Percentiles rank a stretch among this genome's conserved stretches.
phyloP scores from a whole-genome alignment of 2,329 filamentous ascomycete species.

The Colletotrichum magnum region DNA sequence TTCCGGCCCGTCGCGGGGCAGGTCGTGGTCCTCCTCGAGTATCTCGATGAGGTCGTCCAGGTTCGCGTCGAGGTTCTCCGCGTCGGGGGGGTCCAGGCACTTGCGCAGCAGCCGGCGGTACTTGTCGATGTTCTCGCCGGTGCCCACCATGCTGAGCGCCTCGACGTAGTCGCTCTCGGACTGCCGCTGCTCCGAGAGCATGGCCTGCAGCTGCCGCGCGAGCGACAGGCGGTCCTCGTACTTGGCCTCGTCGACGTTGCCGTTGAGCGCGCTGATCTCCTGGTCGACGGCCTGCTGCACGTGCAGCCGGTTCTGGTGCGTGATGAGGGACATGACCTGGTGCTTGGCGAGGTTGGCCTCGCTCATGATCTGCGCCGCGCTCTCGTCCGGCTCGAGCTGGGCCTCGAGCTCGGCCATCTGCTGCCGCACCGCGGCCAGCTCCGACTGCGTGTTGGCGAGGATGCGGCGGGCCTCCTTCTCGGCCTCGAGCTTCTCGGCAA shows the following conservation, averaged over 20 bases:
- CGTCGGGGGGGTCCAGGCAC: conserved; percentile 77
- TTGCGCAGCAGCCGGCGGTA: conserved; percentile 79
- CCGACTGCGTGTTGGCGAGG: conserved; percentile 76
- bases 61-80: conserved; percentile 77
- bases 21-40: conserved; percentile 74
- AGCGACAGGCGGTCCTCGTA: conserved; percentile 71
- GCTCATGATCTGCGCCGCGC: conserved; percentile 62
- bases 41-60: conserved; percentile 72
- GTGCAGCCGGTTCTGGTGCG: conserved; percentile 67
- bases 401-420: conserved; percentile 71
- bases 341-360: conserved; percentile 66
- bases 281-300: conserved; percentile 67
- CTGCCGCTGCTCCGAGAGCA: conserved; percentile 71
- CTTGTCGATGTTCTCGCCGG: conserved; percentile 80
- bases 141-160: conserved; percentile 77
- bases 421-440: conserved; percentile 73
- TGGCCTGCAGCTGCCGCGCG: conserved; percentile 68
- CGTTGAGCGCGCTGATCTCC: conserved; percentile 65
- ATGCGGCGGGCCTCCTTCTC: conserved; percentile 78
- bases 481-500: conserved; percentile 79
- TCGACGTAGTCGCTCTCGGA: conserved; percentile 78
- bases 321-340: conserved; percentile 64
- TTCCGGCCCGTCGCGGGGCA: conserved; percentile 54
- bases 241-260: conserved; percentile 58
- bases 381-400: conserved; percentile 69